Conservation (phyloP, 2,329 filamentous ascomycete genomes). For the Ophiostoma ips region DNA sequence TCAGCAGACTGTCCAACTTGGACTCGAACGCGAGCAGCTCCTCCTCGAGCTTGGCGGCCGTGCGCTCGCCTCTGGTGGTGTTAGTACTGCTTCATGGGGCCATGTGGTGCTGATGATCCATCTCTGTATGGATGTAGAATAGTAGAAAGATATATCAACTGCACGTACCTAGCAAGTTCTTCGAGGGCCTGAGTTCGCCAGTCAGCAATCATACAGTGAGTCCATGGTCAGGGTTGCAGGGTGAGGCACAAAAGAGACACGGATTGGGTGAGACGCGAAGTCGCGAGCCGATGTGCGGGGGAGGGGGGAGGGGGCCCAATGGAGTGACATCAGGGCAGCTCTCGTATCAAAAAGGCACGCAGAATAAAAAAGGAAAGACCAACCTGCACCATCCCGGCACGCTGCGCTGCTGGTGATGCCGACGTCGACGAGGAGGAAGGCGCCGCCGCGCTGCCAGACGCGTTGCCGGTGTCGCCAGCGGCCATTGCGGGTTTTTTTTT, state of each 20-base stretch:
- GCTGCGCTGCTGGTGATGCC: conserved; percentile 2
- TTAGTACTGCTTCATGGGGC: background rate
- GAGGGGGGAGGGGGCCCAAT: too few species aligned
- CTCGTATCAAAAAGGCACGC: background rate
- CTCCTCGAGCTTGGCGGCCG: conserved; percentile 37
- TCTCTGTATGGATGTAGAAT: too few species aligned
- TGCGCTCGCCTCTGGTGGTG: conserved; percentile 35
- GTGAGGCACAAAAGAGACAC: background rate
- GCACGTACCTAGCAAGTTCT: conserved; percentile 11
- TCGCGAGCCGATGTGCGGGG: too few species aligned
- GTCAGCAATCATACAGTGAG: background rate
- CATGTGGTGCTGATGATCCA: background rate
- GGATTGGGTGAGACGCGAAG: too few species aligned
- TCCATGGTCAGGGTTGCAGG: background rate
- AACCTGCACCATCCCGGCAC: conserved; percentile 9
- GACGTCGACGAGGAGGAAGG: background rate
- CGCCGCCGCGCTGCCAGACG: background rate
- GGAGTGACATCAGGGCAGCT: too few species aligned
- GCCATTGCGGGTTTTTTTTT: background rate
- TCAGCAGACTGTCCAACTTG: conserved; percentile 41
- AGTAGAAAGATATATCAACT: too few species aligned
- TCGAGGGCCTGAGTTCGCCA: conserved; percentile 9
- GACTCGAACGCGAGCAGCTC: conserved; percentile 38
- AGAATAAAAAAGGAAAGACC: background rate
- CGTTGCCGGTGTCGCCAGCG: background rate